Evolutionary conservation across 768 basidiomycete genomes (phyloP).

Genomic region (Rhodotorula graminis): DNA sequence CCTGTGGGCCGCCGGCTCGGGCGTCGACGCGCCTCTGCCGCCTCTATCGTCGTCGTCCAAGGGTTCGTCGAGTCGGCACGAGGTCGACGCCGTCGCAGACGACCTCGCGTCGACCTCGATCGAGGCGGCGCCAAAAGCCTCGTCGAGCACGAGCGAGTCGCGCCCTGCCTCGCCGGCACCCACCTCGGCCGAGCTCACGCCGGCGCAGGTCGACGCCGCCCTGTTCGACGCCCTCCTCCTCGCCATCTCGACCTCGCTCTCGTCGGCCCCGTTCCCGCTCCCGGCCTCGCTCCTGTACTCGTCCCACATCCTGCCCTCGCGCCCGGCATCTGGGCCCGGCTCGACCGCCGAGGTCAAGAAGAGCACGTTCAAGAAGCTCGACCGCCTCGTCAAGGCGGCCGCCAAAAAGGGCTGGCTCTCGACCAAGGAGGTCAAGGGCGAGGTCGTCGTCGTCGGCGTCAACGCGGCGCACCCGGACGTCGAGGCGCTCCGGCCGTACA

Average conservation of each 20-base stretch:
- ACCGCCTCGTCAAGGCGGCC: constrained; percentile 17
- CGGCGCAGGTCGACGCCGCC: constrained; percentile 19
- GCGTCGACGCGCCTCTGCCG: not conserved
- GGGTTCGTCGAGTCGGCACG: not conserved
- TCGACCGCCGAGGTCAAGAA: constrained; percentile 22
- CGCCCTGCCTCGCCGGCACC: not conserved
- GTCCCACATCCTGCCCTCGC: constrained; percentile 24
- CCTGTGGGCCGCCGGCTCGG: constrained; percentile 21
- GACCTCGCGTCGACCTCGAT: not conserved
- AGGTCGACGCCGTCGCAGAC: not conserved
- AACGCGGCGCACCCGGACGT: constrained; percentile 22
- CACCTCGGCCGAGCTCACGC: not conserved
- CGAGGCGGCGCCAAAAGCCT: not conserved
- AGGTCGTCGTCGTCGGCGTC: constrained; percentile 22
- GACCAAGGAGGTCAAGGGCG: constrained; percentile 32
- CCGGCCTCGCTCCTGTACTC: constrained; percentile 33
- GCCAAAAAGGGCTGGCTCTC: not conserved
- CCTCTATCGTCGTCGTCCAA: not conserved
- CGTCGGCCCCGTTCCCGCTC: constrained; percentile 21
- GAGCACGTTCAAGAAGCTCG: constrained; percentile 28
- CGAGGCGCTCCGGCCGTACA: not conserved
- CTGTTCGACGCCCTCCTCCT: constrained; percentile 23
- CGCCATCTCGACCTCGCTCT: constrained; percentile 5
- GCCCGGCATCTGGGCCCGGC: constrained; percentile 6
- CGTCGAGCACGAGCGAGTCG: not conserved